Conservation (phyloP, 441 rosid genomes). For the Brassica hybrid region DNA sequence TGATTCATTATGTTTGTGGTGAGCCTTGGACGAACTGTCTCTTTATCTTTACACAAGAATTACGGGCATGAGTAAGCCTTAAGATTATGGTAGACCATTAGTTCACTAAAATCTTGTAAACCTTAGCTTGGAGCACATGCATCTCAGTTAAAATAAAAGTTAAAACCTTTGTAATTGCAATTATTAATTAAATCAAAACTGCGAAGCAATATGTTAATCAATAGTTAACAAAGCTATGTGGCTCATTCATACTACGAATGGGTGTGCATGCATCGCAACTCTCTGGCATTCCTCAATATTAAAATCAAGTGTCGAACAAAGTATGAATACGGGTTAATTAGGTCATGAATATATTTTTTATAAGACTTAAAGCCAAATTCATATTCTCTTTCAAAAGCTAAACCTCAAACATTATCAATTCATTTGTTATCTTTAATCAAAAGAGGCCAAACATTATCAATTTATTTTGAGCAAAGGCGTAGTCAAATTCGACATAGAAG, state of each 20-base stretch:
- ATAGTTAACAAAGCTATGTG: constrained; percentile 6
- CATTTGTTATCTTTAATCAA: neutral
- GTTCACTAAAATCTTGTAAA: constrained; percentile 24
- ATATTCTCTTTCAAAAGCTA: constrained; percentile 21
- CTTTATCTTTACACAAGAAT: neutral
- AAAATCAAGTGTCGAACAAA: constrained; percentile 10
- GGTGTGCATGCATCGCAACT: constrained; percentile 23
- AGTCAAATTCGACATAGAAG: constrained; percentile 23
- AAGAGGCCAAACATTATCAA: constrained; percentile 4
- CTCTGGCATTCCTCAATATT: constrained; percentile 26
- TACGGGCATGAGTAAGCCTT: neutral
- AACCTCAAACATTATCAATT: constrained; percentile 26
- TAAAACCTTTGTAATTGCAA: neutral
- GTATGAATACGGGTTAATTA: constrained; percentile 24
- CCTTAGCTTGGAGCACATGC: constrained; percentile 30
- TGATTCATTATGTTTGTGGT: neutral
- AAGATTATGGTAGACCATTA: neutral
- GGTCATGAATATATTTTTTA: neutral
- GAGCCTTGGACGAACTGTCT: neutral
- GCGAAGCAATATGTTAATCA: constrained; percentile 8
- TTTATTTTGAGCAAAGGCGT: neutral
- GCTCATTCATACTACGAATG: constrained; percentile 32
- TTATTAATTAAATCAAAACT: neutral
- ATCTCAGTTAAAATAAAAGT: neutral
- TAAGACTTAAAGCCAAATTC: constrained; percentile 21